Percentiles rank a stretch among this genome's conserved stretches.
Evolutionary conservation across 345 rosid genomes (phyloP).

Genomic region (Brassica cretica): DNA sequence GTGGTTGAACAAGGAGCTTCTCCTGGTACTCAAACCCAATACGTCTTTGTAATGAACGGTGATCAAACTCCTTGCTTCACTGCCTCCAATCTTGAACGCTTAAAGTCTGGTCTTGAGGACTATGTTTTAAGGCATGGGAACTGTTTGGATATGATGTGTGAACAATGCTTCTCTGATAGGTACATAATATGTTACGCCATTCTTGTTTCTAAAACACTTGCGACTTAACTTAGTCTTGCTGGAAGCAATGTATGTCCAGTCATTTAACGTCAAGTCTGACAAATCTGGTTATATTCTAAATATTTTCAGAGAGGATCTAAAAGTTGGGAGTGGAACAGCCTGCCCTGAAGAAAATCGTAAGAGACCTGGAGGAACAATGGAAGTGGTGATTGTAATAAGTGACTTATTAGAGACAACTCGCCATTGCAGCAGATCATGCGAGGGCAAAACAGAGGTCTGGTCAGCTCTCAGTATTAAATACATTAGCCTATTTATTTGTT

Average conservation of each 20-base stretch:
- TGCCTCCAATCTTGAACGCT: constrained; percentile 58
- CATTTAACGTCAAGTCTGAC: constrained; percentile 3
- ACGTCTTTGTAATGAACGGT: constrained; percentile 55
- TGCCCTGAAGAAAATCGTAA: constrained; percentile 48
- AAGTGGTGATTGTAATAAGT: constrained; percentile 65
- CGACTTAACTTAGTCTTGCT: constrained; percentile 8
- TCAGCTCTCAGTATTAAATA: neutral
- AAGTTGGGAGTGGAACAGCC: constrained; percentile 67
- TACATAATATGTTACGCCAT: constrained; percentile 27
- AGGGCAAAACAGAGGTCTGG: constrained; percentile 68
- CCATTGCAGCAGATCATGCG: constrained; percentile 47
- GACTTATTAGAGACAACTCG: constrained; percentile 48
- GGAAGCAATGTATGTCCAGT: constrained; percentile 8
- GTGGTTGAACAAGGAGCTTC: constrained; percentile 49
- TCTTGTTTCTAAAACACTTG: neutral
- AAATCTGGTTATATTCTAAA: constrained; percentile 16
- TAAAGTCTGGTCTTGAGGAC: constrained; percentile 78
- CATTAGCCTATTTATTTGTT: neutral
- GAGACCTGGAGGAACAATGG: constrained; percentile 55
- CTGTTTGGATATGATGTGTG: constrained; percentile 46
- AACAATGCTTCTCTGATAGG: constrained; percentile 54
- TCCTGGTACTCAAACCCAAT: constrained; percentile 47
- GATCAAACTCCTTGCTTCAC: constrained; percentile 45
- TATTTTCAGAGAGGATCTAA: constrained; percentile 61
- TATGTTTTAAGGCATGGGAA: constrained; percentile 65